Evolutionary conservation across 2,329 filamentous ascomycete species (phyloP).

Genomic region (Penicillium crustosum): DNA sequence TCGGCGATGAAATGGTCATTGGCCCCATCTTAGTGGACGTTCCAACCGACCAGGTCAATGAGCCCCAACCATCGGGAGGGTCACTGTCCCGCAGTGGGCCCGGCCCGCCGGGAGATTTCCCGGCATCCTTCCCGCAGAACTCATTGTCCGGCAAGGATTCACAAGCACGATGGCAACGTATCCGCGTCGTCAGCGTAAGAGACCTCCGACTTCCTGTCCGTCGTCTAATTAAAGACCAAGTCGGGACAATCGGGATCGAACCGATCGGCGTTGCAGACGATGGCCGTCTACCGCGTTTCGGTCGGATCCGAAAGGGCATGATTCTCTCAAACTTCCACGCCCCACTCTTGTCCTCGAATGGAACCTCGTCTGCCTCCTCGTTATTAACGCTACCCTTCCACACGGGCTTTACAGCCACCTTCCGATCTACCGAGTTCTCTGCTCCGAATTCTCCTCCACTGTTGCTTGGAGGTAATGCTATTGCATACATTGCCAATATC

Average conservation of each 20-base stretch:
- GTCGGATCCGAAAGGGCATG: slow-evolving; percentile 72
- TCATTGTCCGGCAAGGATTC: slow-evolving; percentile 46
- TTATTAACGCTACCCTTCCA: slow-evolving; percentile 46
- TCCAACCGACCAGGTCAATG: slow-evolving; percentile 54
- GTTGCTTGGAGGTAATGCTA: slow-evolving; percentile 57
- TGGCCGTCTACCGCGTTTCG: slow-evolving; percentile 29
- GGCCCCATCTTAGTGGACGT: slow-evolving; percentile 65
- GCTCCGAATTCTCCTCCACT: slow-evolving; percentile 49
- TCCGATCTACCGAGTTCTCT: slow-evolving; percentile 60
- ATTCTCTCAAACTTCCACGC: slow-evolving; percentile 66
- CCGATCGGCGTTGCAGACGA: slow-evolving; percentile 25
- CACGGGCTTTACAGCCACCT: slow-evolving; percentile 69
- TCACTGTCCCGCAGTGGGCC: slow-evolving; percentile 33
- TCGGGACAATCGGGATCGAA: slow-evolving; percentile 81
- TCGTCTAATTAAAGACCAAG: slow-evolving; percentile 74
- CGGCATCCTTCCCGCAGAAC: slow-evolving; percentile 33
- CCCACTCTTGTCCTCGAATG: slow-evolving; percentile 47
- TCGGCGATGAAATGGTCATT: slow-evolving; percentile 75
- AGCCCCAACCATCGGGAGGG: slow-evolving; percentile 25
- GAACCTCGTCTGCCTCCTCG: slow-evolving; percentile 4
- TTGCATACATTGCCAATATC: slow-evolving; percentile 85
- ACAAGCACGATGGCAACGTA: slow-evolving; percentile 74
- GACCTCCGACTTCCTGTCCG: slow-evolving; percentile 83
- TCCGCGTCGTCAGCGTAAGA: slow-evolving; percentile 79
- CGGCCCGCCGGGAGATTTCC: slow-evolving; percentile 34